Percentiles rank a stretch among this genome's conserved stretches.
Evolutionary conservation across 768 basidiomycete species (phyloP).

Genomic region (Leccinum broughii): DNA sequence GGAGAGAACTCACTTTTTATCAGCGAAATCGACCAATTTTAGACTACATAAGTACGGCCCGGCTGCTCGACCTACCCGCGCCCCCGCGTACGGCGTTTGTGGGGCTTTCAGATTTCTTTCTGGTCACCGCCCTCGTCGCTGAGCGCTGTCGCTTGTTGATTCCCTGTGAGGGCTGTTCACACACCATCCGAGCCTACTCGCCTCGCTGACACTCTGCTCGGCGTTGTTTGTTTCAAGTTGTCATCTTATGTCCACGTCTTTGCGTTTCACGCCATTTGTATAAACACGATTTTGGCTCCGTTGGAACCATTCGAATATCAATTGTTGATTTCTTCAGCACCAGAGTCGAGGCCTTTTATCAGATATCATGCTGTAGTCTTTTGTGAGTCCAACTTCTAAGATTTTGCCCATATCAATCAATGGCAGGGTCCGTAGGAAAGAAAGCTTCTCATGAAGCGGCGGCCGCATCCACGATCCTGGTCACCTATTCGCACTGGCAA

Average conservation of each 20-base stretch:
- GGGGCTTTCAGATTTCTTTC: neutral
- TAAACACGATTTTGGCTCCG: neutral
- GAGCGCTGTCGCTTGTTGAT: neutral
- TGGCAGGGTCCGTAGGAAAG: neutral
- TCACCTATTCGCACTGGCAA: neutral
- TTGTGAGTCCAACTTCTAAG: too few relatives aligned
- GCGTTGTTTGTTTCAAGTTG: neutral
- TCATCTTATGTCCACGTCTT: neutral
- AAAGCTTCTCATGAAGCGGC: neutral
- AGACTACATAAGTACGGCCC: conserved; percentile 7
- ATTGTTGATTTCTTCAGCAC: too few relatives aligned
- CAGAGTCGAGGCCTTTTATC: neutral
- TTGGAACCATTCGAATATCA: too few relatives aligned
- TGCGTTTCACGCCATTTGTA: neutral
- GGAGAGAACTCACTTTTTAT: conserved; percentile 22
- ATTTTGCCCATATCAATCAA: neutral
- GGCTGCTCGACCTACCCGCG: conserved; percentile 11
- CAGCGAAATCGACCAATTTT: neutral
- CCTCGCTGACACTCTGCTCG: neutral
- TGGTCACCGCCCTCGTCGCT: neutral
- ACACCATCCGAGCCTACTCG: neutral
- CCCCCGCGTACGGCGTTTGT: neutral
- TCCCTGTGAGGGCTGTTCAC: neutral
- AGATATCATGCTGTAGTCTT: neutral
- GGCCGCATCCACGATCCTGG: too few relatives aligned